Evolutionary conservation across 78 protist genomes (phyloP).

Genomic region (Acrasis kona): DNA sequence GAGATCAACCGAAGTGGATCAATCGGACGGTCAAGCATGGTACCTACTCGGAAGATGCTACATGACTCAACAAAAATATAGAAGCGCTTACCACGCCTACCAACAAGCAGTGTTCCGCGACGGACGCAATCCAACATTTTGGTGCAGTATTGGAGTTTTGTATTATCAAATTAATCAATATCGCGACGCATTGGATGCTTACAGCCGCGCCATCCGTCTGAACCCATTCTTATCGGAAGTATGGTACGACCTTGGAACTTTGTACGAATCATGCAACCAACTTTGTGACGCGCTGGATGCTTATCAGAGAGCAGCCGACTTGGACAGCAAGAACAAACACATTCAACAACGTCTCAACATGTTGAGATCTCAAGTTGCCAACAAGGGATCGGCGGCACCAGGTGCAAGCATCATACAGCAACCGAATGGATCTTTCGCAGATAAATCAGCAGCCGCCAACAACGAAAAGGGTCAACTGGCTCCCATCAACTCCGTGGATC

Average conservation of each 20-base stretch:
- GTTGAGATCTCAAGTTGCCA: neutral
- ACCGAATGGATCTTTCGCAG: neutral
- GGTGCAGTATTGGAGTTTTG: constrained; percentile 80
- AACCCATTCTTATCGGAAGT: constrained; percentile 57
- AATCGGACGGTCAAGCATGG: constrained; percentile 67
- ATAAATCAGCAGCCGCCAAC: too few species aligned
- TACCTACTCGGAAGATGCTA: constrained; percentile 70
- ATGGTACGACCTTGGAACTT: constrained; percentile 64
- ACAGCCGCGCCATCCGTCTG: constrained; percentile 63
- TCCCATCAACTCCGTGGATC: too few species aligned
- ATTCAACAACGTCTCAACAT: neutral
- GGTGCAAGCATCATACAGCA: neutral
- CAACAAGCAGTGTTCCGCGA: constrained; percentile 61
- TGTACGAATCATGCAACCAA: constrained; percentile 70
- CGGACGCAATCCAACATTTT: constrained; percentile 57
- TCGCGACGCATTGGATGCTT: constrained; percentile 76
- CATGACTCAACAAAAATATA: constrained; percentile 61
- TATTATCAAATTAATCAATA: constrained; percentile 72
- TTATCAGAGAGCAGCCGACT: constrained; percentile 12
- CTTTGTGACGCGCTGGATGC: constrained; percentile 18
- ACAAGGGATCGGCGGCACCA: neutral
- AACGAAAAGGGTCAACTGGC: too few species aligned
- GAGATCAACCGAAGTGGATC: constrained; percentile 47
- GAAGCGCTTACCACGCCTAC: constrained; percentile 67
- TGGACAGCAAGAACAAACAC: constrained; percentile 10